Base-by-base conservation (phyloP, 768 basidiomycete genomes). In the Calvatia gigantea region DNA sequence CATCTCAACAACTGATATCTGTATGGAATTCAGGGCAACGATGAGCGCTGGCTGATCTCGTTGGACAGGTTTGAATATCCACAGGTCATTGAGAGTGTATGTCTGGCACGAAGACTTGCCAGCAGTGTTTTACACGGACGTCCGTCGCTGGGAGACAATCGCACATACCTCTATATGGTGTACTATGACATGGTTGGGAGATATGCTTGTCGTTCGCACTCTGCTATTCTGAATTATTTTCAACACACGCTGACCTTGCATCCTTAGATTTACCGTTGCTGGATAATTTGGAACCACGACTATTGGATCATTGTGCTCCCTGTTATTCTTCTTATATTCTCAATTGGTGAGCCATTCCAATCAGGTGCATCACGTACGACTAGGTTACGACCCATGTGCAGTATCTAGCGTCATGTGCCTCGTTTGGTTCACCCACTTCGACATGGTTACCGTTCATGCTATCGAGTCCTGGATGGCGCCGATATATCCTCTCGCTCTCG, bases 241-340 rank as follows among this genome's bases (percentile, higher is more conserved):
- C n/a, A 21, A 38, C 14, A 23, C 7, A 8, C 5, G 28, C 7
- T 25, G 33, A 39, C 11, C 38, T 39, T 31, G 21, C 12, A 35
- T 42, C 19, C 29, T 41, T 48, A 68, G 68, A 68, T 68, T 28
- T 69, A 67, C 51, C 61, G 69, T 23, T 68, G 67, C 46, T 70
- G 65, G 47, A 59, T 66, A 23, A 61, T 70, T 9, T 70, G 69
- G 69, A 58, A 63, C 38, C 54, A 58, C 19, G 58, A 57, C n/a
- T 57, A 48, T n/a, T 35, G 28, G 54, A 52, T 70, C 6, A 61
- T 70, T 29, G 25, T 58, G 2, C 17, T 67, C 32, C 67, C 69
- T 17, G 21, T 60, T 19, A 45, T 65, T 9, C 59, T 70, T 7
- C 51, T 70, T 8, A 32, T 47, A 15, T 23, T 55, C 60, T 39